These are phyloP conservation scores for Dipteronia dyeriana DNA, from an alignment of 345 rosid genomes.

Conservation along the genomic window DNA sequence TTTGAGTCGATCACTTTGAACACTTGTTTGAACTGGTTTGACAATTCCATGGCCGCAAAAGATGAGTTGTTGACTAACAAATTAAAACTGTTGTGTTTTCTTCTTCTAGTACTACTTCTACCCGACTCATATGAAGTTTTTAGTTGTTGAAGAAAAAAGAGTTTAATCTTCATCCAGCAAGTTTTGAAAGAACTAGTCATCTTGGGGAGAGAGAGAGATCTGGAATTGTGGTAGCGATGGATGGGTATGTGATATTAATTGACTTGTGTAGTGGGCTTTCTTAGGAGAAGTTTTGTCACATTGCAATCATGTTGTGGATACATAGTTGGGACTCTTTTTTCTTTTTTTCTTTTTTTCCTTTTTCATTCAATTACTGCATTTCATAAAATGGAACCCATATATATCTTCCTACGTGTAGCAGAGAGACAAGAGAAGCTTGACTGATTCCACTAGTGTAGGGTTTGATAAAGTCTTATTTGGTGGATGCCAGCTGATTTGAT, in stretches of 20 bases:
- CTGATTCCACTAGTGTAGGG: not conserved
- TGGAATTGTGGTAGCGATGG: not conserved
- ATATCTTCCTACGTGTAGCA: not conserved
- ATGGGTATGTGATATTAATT: not conserved
- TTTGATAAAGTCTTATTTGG: slow-evolving; percentile 20
- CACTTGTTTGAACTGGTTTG: slow-evolving; percentile 40
- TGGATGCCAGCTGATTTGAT: slow-evolving; percentile 29
- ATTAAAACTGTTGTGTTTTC: slow-evolving; percentile 17
- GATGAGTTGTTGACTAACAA: slow-evolving; percentile 19
- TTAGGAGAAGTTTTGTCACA: slow-evolving; percentile 4
- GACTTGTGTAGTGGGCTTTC: no score
- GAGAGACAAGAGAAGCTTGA: not conserved
- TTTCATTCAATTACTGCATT: not conserved
- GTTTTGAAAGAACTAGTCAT: slow-evolving; percentile 27
- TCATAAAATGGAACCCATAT: not conserved
- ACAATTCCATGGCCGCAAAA: slow-evolving; percentile 37
- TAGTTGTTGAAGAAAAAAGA: slow-evolving; percentile 10
- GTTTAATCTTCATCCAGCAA: slow-evolving; percentile 17
- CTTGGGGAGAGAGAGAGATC: not conserved
- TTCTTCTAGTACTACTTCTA: slow-evolving; percentile 4
- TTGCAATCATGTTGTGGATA: slow-evolving; percentile 20
- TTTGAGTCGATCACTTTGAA: slow-evolving; percentile 48
- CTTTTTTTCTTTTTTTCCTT: no score
- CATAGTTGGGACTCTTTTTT: not conserved
- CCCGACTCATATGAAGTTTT: not conserved